Conservation (phyloP, 2,329 filamentous ascomycete species). For the Lasiodiplodia sp. region DNA sequence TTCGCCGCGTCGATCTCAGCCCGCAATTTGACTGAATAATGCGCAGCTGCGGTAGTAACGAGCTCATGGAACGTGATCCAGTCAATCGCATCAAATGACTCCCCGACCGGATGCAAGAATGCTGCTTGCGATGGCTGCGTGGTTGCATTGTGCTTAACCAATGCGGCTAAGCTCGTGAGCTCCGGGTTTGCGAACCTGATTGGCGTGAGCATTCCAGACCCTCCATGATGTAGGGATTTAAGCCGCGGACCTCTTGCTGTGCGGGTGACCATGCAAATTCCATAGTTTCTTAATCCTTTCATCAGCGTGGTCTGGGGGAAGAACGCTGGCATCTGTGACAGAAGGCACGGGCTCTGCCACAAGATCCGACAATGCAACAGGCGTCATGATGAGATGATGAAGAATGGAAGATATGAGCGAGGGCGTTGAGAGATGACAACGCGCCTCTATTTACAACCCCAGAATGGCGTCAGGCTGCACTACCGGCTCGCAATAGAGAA, state of each 20-base stretch:
- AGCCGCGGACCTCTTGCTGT: slow-evolving; percentile 28
- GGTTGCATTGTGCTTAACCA: slow-evolving; percentile 38
- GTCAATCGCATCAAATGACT: slow-evolving; percentile 35
- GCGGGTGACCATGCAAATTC: slow-evolving; percentile 42
- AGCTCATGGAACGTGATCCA: slow-evolving; percentile 33
- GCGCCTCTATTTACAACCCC: background rate
- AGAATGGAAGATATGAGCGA: background rate
- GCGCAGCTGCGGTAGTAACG: slow-evolving; percentile 37
- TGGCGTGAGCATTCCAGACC: background rate
- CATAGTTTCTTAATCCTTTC: slow-evolving; percentile 39
- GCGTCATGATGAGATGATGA: slow-evolving; percentile 12
- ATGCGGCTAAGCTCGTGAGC: slow-evolving; percentile 39
- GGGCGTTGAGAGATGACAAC: background rate
- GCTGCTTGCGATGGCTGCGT: slow-evolving; percentile 37
- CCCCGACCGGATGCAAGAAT: slow-evolving; percentile 37
- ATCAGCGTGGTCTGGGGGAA: slow-evolving; percentile 37
- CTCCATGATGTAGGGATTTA: background rate
- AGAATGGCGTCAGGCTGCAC: background rate
- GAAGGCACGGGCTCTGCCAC: background rate
- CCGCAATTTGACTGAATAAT: slow-evolving; percentile 36
- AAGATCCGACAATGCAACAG: slow-evolving; percentile 15
- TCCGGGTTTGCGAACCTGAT: slow-evolving; percentile 40
- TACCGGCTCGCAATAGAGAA: background rate
- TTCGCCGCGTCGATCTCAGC: slow-evolving; percentile 38
- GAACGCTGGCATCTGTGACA: slow-evolving; percentile 35